These are phyloP conservation scores for Mortierella sp. DNA, from an alignment of 371 early-diverging fungal genomes.

Conservation along the genomic window DNA sequence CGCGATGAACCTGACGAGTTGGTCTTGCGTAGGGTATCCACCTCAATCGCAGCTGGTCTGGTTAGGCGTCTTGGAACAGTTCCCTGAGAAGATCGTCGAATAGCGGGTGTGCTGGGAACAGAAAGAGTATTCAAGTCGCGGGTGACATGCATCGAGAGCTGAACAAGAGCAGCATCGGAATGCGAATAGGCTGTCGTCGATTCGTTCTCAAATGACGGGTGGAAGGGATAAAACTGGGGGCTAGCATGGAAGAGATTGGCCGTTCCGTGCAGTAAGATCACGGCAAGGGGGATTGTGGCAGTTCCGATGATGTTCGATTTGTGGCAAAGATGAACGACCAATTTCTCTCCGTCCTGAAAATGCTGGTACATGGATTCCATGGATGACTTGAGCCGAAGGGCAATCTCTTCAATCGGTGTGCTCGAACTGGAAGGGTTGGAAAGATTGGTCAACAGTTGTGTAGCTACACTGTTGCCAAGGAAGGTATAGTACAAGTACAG, in stretches of 20 bases:
- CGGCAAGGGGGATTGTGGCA: slow-evolving; percentile 45
- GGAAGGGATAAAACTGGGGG: slow-evolving; percentile 39
- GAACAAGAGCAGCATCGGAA: slow-evolving; percentile 24
- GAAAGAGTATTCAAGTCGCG: slow-evolving; percentile 49
- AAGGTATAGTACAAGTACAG: slow-evolving; percentile 51
- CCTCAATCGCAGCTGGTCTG: slow-evolving; percentile 40
- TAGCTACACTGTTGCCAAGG: slow-evolving; percentile 43
- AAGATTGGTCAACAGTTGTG: slow-evolving; percentile 30
- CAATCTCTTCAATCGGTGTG: slow-evolving; percentile 43
- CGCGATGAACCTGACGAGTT: slow-evolving; percentile 27
- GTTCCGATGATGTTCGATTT: slow-evolving; percentile 38
- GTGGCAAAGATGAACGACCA: slow-evolving; percentile 50
- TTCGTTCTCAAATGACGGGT: slow-evolving; percentile 17
- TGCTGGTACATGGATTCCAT: slow-evolving; percentile 55
- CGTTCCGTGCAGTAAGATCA: slow-evolving; percentile 47
- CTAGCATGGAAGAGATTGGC: slow-evolving; percentile 50
- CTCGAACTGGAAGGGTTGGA: slow-evolving; percentile 16
- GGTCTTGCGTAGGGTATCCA: slow-evolving; percentile 29
- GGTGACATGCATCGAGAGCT: slow-evolving; percentile 51
- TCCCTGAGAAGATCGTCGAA: slow-evolving; percentile 48
- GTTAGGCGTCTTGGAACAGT: slow-evolving; percentile 18
- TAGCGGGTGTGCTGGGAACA: slow-evolving; percentile 45
- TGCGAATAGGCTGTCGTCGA: slow-evolving; percentile 9
- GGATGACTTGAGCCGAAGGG: slow-evolving; percentile 45
- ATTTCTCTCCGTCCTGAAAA: slow-evolving; percentile 44